Evolutionary conservation across 768 basidiomycete species (phyloP).

Genomic region (Lentinula raphanica): DNA sequence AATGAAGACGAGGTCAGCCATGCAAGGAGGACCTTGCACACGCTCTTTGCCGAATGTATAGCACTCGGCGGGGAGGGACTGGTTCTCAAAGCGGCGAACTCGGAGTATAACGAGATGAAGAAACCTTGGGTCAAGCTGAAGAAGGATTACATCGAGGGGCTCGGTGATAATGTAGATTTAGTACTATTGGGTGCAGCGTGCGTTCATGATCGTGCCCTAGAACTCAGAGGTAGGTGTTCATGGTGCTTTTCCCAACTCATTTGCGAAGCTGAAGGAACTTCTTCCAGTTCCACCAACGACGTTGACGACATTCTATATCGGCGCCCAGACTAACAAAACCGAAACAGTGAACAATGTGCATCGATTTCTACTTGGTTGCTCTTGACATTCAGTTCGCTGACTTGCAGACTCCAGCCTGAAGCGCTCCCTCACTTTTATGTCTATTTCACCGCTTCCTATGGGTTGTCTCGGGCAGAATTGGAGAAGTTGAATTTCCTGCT

Average conservation of each 20-base stretch:
- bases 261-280: neutral
- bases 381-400: neutral
- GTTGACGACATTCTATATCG: constrained; percentile 79
- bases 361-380: constrained; percentile 1
- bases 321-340: constrained; percentile 49
- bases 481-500: constrained; percentile 71
- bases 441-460: constrained; percentile 76
- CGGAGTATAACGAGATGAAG: constrained; percentile 57
- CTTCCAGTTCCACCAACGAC: constrained; percentile 64
- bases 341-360: constrained; percentile 36
- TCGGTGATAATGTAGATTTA: constrained; percentile 79
- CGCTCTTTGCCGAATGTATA: constrained; percentile 46
- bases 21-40: constrained; percentile 23
- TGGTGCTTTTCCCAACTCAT: neutral
- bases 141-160: constrained; percentile 81
- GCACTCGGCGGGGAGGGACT: constrained; percentile 61
- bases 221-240: constrained; percentile 55
- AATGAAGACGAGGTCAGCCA: neutral
- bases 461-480: constrained; percentile 57
- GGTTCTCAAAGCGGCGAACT: constrained; percentile 71
- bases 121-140: constrained; percentile 86
- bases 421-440: constrained; percentile 60
- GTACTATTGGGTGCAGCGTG: constrained; percentile 73
- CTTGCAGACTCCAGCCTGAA: constrained; percentile 26
- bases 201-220: constrained; percentile 74